Base-by-base conservation (phyloP, 257 asterid genomes). In the Fraxinus anomala region DNA sequence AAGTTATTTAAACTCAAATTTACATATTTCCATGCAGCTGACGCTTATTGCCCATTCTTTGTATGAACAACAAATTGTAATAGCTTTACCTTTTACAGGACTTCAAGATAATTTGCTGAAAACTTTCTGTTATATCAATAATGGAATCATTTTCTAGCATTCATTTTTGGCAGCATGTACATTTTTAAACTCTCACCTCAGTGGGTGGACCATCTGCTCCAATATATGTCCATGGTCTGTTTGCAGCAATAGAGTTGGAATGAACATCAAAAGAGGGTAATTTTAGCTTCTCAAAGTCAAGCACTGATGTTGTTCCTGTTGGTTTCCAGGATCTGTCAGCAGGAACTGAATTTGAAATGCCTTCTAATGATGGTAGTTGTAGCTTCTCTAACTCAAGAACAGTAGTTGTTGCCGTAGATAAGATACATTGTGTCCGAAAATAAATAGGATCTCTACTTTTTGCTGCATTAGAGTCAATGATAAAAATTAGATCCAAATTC, bases 371-470 rank as follows among this genome's bases (percentile, higher is more conserved):
- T 36, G 89, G 79, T 69, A 90, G 73, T 73, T 83, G 86, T 49
- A 88, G 88, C 85, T 91, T 92, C 87, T 93, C 96, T 73, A 91
- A 79, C 77, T 89, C 97, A 19, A 93, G 88, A 74, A 91, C 81
- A 63, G 92, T 74, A 80, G 91, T 79, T 31, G 89, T 84, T 82
- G 89, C 77, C 7, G 88, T 81, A 78, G 98, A 85, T 82, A 93
- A 81, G 85, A 86, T 75, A 81, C 97, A 93, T 80, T 91, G 96
- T 34, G 94, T 82, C 83, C 90, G 89, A 67, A 85, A 82, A 80
- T 74, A 78, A 74, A 81, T 76, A 31, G 87, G 42, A 21, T 86
- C 97, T 83, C 91, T 89, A 77, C 76, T 80, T 83, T 89, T 95
- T 54, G 96, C 99, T 95, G 98, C 91, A 90, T 79, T 85, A 47